Evolutionary conservation across 2,329 filamentous ascomycete genomes (phyloP), one percentile per base, ranked within the genome.

Genomic region (Penicillium sclerotigenum): DNA sequence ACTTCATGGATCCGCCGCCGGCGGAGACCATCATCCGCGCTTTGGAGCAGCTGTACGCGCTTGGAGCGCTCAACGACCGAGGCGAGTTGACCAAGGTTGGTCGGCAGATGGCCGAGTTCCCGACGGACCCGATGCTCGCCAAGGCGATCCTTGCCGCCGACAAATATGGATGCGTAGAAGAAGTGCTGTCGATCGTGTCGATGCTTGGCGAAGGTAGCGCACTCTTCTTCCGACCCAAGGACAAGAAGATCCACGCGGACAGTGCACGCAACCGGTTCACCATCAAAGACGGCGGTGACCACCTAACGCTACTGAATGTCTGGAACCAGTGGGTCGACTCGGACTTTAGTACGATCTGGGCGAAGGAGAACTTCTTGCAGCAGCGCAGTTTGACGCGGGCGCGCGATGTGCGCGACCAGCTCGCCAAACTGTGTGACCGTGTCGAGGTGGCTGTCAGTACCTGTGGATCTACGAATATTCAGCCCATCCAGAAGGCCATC

Each of bases 181-280:
- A 99, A 74, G 86, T 97, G 0, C 79, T 99, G 16, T 91, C 89
- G 0, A 90, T 97, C 47, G 90, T 97, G n/a, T 86, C 92, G 40
- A 96, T 97, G 90, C 83, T 97, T 0, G 86, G 89, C 58, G 94
- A 97, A 75, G 86, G 90, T 1, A 91, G 88, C 4, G 87, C 91
- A 0, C 82, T 99, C 5, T 99, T 97, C 79, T 96, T 95, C 81
- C 83, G 91, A 0, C 92, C 94, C 20, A 96, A 97, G 71, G 92
- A 99, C 76, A 97, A 97, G 80, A 96, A 96, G 73, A 88, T 97
- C 28, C 90, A 97, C 68, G 94, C 94, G 13, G 93, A 99, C 73
- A 90, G 89, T 59, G 94, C 94, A 0, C 86, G 91, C 14, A 87
- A 88, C 34, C 85, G 93, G 1, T 97, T 97, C 75, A 96, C 91